Base-by-base conservation (phyloP, 2,329 filamentous ascomycete species). In the Venturia aucupariae region DNA sequence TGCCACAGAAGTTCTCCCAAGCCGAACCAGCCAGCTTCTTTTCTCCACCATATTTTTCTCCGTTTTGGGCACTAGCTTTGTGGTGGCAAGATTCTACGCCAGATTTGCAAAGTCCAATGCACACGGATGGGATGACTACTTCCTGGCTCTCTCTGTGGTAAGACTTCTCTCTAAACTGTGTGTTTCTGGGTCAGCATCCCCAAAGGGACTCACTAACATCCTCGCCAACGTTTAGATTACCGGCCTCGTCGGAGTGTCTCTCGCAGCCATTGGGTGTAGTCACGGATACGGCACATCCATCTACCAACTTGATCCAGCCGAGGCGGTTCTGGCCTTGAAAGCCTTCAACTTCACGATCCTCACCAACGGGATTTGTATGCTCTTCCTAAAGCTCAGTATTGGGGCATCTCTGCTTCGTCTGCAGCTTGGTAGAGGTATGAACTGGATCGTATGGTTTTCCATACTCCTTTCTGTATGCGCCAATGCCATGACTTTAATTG, bases 81-180 rank as follows among this genome's bases (percentile, higher is more conserved):
- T 27, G 8, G n/a, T 51, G 46, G 46, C 46, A 10, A 51, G 46
- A 22, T 51, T 51, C 46, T 51, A 51, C 22, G 46, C 46, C 10
- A 51, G 46, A n/a, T 51, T 51, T 51, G 8, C 13, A 7, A 51
- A 51, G 46, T 27, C 46, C 22, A 51, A 51, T 6, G 13, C 46
- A 17, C 46, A 51, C 46, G 46, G 22, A 51, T 51, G 46, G 46
- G 46, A 51, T 51, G 46, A 51, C 13, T 51, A 51, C 46, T 51
- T 27, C 22, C 24, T 51, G 22, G 22, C 2, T 27, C 1, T 51
- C 22, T 22, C 46, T 51, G 8, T 51, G 46, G 46, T 51, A 27
- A 10, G 46, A 5, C 10, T 11, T 51, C 7, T 27, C 22, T 24
- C 22, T 30, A 13, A 15, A 15, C 2, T 27, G 22, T 27, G 10